phyloP scores from a whole-genome alignment of 1,284 basidiomycete genomes.

The Sporisorium reilianum region DNA sequence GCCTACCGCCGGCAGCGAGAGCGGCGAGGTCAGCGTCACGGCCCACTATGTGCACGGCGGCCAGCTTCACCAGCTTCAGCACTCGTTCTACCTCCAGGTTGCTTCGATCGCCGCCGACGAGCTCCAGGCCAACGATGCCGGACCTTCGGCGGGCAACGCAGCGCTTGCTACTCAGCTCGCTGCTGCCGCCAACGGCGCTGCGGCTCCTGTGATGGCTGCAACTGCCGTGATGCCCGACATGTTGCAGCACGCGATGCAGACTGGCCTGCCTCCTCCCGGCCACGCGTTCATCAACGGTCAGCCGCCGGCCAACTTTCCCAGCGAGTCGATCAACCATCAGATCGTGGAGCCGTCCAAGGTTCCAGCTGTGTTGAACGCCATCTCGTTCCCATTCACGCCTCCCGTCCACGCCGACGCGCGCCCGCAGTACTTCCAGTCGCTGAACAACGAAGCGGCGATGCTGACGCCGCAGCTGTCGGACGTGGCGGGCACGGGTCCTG shows the following conservation, averaged over 20 bases:
- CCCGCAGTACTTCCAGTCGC: slow-evolving; percentile 43
- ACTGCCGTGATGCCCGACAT: slow-evolving; percentile 13
- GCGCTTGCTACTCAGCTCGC: slow-evolving; percentile 22
- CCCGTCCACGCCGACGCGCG: slow-evolving; percentile 54
- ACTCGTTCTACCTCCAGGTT: slow-evolving; percentile 62
- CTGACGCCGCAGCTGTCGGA: slow-evolving; percentile 49
- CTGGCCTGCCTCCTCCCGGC: slow-evolving; percentile 25
- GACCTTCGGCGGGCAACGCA: slow-evolving; percentile 21
- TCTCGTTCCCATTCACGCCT: slow-evolving; percentile 64
- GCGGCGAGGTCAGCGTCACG: slow-evolving; percentile 59
- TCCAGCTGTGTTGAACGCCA: slow-evolving; percentile 55
- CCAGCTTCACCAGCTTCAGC: slow-evolving; percentile 63
- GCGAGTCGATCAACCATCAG: slow-evolving; percentile 58
- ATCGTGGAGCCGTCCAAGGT: slow-evolving; percentile 63
- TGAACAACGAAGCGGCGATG: slow-evolving; percentile 48
- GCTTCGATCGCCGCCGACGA: slow-evolving; percentile 44
- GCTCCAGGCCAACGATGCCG: slow-evolving; percentile 32
- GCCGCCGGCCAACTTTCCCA: slow-evolving; percentile 41
- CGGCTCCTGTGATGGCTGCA: slow-evolving; percentile 11
- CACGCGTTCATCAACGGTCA: slow-evolving; percentile 49
- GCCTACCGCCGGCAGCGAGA: slow-evolving; percentile 49
- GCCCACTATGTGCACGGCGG: slow-evolving; percentile 60
- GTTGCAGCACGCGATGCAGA: slow-evolving; percentile 29
- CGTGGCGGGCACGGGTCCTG: slow-evolving; percentile 20
- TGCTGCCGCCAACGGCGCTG: slow-evolving; percentile 11